Conservation (phyloP, 768 basidiomycete species). For the Suillus paluster region DNA sequence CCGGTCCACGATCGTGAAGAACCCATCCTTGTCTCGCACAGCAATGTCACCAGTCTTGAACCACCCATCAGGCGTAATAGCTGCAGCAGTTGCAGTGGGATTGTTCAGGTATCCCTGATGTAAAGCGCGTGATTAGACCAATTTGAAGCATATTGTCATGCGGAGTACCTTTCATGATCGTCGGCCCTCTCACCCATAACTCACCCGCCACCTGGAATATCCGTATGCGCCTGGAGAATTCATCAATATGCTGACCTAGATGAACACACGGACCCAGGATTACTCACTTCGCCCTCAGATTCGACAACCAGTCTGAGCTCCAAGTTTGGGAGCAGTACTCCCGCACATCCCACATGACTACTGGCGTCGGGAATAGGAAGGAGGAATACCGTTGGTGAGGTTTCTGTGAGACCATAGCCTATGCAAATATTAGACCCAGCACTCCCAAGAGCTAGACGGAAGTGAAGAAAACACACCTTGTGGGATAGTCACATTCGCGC, state of each 20-base stretch:
- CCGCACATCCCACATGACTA: constrained; percentile 67
- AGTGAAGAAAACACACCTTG: constrained; percentile 49
- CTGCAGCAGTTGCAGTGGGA: constrained; percentile 63
- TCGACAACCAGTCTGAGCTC: constrained; percentile 74
- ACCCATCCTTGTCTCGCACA: constrained; percentile 67
- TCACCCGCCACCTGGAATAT: constrained; percentile 63
- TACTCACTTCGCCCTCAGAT: constrained; percentile 51
- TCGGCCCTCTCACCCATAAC: constrained; percentile 80
- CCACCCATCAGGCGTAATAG: constrained; percentile 79
- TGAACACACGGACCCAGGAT: not conserved
- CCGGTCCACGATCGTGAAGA: constrained; percentile 75
- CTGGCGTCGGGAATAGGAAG: constrained; percentile 47
- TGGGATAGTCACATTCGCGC: constrained; percentile 44
- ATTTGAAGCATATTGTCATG: not conserved
- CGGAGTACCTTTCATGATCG: constrained; percentile 72
- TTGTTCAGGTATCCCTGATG: constrained; percentile 78
- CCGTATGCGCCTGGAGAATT: constrained; percentile 27
- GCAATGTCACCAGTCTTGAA: constrained; percentile 91
- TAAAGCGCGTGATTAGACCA: constrained; percentile 1
- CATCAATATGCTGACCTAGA: not conserved
- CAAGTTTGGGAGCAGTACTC: constrained; percentile 73
- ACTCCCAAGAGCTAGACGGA: not conserved
- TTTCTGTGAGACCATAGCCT: constrained; percentile 86
- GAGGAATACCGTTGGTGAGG: constrained; percentile 71
- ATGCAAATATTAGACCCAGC: constrained; percentile 6